Conservation (phyloP, 257 asterid species). For the Rauvolfia tetraphylla region DNA sequence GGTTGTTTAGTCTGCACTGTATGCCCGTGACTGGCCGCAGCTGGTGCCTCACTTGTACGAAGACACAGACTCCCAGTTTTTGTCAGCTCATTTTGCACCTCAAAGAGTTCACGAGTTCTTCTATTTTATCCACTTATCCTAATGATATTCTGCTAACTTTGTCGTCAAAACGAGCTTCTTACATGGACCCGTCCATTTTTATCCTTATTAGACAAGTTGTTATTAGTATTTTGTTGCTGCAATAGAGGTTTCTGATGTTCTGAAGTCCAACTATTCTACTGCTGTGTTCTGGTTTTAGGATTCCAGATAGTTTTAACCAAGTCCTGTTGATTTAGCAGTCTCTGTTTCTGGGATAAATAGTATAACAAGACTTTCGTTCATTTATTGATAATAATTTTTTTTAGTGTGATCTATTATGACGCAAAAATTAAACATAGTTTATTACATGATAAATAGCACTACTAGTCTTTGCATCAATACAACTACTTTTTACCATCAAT, state of each 20-base stretch:
- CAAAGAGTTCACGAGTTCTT: slow-evolving; percentile 22
- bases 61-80: slow-evolving; percentile 13
- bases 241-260: neutral
- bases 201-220: too few species aligned
- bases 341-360: too few species aligned
- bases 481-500: neutral
- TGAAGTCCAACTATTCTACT: neutral
- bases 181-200: neutral
- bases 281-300: neutral
- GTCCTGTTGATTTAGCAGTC: neutral
- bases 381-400: neutral
- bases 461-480: too few species aligned
- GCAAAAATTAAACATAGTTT: too few species aligned
- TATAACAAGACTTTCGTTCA: too few species aligned
- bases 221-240: neutral
- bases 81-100: neutral
- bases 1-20: neutral
- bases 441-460: too few species aligned
- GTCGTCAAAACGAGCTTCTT: neutral
- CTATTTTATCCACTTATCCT: neutral
- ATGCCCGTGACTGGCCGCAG: slow-evolving; percentile 32
- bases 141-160: neutral
- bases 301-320: neutral
- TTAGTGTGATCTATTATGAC: neutral
- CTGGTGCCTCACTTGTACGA: slow-evolving; percentile 15